Conservation (phyloP, 176 grass and related monocot species). For the Eremochloa ophiuroides region DNA sequence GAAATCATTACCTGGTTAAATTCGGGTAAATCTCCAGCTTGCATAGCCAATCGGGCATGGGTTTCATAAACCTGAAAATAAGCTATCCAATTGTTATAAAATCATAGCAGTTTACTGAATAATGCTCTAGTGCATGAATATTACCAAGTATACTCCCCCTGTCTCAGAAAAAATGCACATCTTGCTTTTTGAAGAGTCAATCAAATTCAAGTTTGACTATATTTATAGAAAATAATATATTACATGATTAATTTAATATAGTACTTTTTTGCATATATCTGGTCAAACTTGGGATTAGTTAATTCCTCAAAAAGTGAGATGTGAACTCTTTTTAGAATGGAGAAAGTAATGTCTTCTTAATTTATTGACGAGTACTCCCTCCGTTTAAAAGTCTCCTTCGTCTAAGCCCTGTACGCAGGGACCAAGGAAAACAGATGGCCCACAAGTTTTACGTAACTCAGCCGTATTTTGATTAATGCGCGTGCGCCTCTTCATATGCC, state of each 20-base stretch:
- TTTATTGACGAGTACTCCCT: not conserved
- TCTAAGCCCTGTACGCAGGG: too few relatives aligned
- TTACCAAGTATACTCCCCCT: not conserved
- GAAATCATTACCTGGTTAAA: constrained; percentile 78
- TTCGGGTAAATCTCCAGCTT: constrained; percentile 82
- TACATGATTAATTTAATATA: not conserved
- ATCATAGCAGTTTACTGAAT: constrained; percentile 5
- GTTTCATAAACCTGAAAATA: constrained; percentile 94
- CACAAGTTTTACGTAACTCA: too few relatives aligned
- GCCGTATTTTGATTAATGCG: too few relatives aligned
- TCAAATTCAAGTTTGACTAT: not conserved
- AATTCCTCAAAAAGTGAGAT: not conserved
- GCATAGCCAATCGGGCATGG: constrained; percentile 86
- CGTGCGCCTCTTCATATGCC: too few relatives aligned
- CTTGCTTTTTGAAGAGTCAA: not conserved
- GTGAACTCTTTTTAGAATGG: not conserved
- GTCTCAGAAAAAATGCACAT: not conserved
- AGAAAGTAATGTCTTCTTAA: constrained; percentile 2
- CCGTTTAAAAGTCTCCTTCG: too few relatives aligned
- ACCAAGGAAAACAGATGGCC: too few relatives aligned
- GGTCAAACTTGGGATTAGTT: not conserved
- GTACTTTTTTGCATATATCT: not conserved
- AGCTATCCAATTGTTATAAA: constrained; percentile 33
- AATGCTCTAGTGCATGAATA: not conserved
- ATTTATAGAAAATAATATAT: not conserved